These are phyloP conservation scores for Mrakia gelida DNA, from an alignment of 768 basidiomycete species.

Conservation along the genomic window DNA sequence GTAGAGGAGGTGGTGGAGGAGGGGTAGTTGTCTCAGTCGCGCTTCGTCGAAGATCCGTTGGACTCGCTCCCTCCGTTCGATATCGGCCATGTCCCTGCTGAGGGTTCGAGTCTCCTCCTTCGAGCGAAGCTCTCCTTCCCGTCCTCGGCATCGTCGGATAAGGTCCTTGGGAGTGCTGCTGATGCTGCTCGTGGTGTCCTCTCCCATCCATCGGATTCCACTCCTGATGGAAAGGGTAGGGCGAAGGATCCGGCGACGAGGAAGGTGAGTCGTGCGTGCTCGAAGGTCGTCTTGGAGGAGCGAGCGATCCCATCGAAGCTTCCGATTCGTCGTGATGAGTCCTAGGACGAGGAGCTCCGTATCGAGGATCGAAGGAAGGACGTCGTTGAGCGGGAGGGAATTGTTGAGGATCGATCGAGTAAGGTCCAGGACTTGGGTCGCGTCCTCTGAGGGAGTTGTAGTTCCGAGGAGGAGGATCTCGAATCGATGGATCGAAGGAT, in stretches of 20 bases:
- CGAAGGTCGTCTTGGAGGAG: slow-evolving; percentile 4
- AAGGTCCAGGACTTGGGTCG: background rate
- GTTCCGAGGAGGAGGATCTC: background rate
- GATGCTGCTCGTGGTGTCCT: background rate
- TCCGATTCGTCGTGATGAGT: slow-evolving; percentile 8
- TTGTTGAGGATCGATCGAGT: background rate
- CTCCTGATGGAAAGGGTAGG: background rate
- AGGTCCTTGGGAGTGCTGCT: background rate
- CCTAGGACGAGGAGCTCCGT: background rate
- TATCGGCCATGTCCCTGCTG: background rate
- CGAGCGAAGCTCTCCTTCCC: slow-evolving; percentile 4
- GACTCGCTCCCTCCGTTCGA: slow-evolving; percentile 5
- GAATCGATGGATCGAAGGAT: background rate
- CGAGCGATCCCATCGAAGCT: background rate
- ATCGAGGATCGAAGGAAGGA: slow-evolving; percentile 1
- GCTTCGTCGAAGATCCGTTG: background rate
- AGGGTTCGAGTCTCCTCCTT: background rate
- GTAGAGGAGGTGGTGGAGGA: slow-evolving; percentile 8
- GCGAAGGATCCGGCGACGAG: background rate
- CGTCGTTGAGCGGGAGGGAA: background rate
- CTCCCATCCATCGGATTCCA: background rate
- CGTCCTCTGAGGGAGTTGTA: background rate
- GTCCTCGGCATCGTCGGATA: slow-evolving; percentile 12
- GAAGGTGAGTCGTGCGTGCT: slow-evolving; percentile 12
- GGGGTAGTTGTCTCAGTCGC: background rate